Evolutionary conservation across 306 rosid genomes (phyloP), one percentile per base, ranked within the genome.

Genomic region (Hylodesmum podocarpum): DNA sequence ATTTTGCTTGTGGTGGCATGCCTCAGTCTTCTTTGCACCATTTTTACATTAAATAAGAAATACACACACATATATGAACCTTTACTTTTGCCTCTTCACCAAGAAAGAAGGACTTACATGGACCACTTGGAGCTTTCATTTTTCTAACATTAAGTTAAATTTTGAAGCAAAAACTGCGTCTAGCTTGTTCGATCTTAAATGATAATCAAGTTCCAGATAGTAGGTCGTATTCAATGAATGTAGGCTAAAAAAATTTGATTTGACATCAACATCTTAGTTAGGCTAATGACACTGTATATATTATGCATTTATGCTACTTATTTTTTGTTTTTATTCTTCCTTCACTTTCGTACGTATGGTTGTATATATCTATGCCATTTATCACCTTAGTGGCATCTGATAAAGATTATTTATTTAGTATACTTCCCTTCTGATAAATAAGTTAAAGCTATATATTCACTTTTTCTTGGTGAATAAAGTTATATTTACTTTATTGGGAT

Each of bases 1-100:
- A 90, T 80, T 79, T 73, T 64, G 49, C 36, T 82, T 84, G 87
- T 41, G 96, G 91, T 87, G 80, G 83, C 51, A 84, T 75, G 94
- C 90, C 84, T 85, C 75, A 78, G 79, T 88, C 93, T 82, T 74
- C 71, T 78, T 25, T 49, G 22, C 67, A 72, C 86, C 87, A 80
- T 90, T 77, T 49, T 67, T 9, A 19, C 81, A 70, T 41, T 84
- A 64, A 61, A 84, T n/a, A n/a, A n/a, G n/a, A n/a, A n/a, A n/a
- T n/a, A n/a, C n/a, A n/a, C n/a, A n/a, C n/a, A n/a, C n/a, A 81
- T 76, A 87, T 70, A 15, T 9, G 25, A 46, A 14, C 80, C 85
- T 70, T 84, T 75, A 73, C 57, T 83, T 57, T 85, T 86, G 89
- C 93, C 87, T 83, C 85, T 72, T 40, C 67, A 67, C 82, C 70